Evolutionary conservation across 2,329 filamentous ascomycete species (phyloP).

Genomic region (Trichoderma polysporum): DNA sequence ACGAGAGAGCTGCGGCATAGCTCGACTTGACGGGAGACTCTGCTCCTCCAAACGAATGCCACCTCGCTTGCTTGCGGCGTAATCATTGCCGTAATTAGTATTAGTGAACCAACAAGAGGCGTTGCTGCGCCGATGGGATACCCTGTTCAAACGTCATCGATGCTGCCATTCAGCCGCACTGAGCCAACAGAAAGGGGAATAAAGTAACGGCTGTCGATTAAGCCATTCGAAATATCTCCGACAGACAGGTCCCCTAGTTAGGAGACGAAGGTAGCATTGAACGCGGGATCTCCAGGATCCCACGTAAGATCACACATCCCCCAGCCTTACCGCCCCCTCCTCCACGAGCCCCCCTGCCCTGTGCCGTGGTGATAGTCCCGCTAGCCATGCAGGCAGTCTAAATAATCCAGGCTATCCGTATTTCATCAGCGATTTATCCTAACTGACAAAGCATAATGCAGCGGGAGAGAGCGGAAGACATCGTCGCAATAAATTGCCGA

Average conservation of each 20-base stretch:
- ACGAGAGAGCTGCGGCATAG: neutral
- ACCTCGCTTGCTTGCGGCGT: neutral
- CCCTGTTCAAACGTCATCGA: neutral
- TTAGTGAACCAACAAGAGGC: neutral
- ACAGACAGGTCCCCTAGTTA: neutral
- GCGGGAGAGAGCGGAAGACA: neutral
- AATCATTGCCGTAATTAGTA: neutral
- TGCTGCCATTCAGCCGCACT: neutral
- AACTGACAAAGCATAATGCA: neutral
- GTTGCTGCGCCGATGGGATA: too few species aligned
- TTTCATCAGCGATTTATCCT: neutral
- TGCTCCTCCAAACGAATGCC: neutral
- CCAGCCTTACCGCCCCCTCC: slow-evolving; percentile 4
- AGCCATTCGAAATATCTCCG: neutral
- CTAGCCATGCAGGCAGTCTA: neutral
- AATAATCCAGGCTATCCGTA: neutral
- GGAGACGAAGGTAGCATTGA: slow-evolving; percentile 7
- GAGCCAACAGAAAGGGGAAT: neutral
- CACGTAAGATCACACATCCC: slow-evolving; percentile 13
- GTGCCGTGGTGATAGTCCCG: neutral
- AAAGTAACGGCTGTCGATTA: neutral
- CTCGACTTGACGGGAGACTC: neutral
- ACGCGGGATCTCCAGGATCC: slow-evolving; percentile 11
- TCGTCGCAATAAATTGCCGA: neutral
- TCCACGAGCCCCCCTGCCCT: neutral